phyloP scores from a whole-genome alignment of 1,284 basidiomycete genomes.

The Ustilago sp. region DNA sequence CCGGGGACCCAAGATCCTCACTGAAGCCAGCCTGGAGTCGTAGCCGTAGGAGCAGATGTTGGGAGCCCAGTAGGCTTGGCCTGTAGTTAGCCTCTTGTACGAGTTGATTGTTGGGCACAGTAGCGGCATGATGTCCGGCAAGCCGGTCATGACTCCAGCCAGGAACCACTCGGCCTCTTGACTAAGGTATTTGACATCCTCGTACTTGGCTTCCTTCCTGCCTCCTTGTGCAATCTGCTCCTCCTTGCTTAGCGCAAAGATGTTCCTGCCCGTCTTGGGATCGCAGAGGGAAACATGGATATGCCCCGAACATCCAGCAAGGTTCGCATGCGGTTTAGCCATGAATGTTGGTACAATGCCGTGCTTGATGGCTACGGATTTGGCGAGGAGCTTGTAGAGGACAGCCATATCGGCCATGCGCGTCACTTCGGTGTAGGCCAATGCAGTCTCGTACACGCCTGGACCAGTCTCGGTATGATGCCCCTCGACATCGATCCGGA shows the following conservation, averaged over 20 bases:
- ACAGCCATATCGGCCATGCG: slow-evolving; percentile 95
- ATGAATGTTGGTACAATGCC: slow-evolving; percentile 94
- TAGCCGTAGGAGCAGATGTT: slow-evolving; percentile 91
- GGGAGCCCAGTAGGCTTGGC: slow-evolving; percentile 92
- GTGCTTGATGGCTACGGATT: slow-evolving; percentile 89
- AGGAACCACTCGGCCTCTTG: slow-evolving; percentile 90
- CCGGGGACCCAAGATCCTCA: slow-evolving; percentile 92
- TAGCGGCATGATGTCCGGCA: slow-evolving; percentile 78
- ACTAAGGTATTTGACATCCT: slow-evolving; percentile 86
- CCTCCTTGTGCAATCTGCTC: slow-evolving; percentile 75
- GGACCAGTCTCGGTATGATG: slow-evolving; percentile 95
- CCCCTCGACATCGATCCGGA: slow-evolving; percentile 87
- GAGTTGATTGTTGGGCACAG: slow-evolving; percentile 93
- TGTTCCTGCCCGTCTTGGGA: slow-evolving; percentile 76
- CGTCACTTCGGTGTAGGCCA: slow-evolving; percentile 85
- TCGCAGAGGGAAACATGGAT: slow-evolving; percentile 89
- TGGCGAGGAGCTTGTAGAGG: slow-evolving; percentile 91
- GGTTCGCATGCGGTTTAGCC: slow-evolving; percentile 87
- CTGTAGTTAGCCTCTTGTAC: slow-evolving; percentile 97
- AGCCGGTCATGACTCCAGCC: slow-evolving; percentile 86
- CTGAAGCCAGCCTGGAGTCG: slow-evolving; percentile 89
- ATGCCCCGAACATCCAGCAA: slow-evolving; percentile 75
- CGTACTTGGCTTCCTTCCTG: slow-evolving; percentile 78
- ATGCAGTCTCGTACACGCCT: slow-evolving; percentile 89
- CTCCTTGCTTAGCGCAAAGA: slow-evolving; percentile 79